Base-by-base conservation (phyloP, 2,329 filamentous ascomycete species). In the Clonostachys byssicola region DNA sequence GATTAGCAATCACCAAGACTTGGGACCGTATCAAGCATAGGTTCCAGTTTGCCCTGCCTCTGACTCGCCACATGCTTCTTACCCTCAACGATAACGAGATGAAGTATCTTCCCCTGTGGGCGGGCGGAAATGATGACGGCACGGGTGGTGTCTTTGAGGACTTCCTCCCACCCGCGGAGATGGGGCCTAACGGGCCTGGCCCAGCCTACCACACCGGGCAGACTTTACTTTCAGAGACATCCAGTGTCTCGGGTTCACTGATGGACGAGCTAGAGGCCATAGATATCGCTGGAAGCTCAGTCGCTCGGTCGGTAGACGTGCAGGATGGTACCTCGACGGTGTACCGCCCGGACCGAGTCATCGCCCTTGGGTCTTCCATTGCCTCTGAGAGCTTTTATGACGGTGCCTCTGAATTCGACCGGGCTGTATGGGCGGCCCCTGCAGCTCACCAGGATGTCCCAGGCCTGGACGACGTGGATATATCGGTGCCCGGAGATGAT, bases 91-190 rank as follows among this genome's bases (percentile, higher is more conserved):
- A 79, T 5, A 65, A 77, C 3, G 84, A 88, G 62, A 74, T 79
- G 52, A 77, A 77, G 48, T 87, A 75, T 52, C 68, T 88, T 4
- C 83, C 85, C 0, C 65, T 86, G 5, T 88, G 82, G 82, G 83
- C 81, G 1, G 83, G 78, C 5, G 84, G 69, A 2, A 60, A 66
- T 40, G 68, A 80, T 49, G 76, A 80, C 51, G 71, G 71, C 14
- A 75, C 72, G 5, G 74, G 75, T 18, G 73, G 73, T 6, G 73
- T 79, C 2, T 77, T 74, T 47, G 68, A 73, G 51, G 48, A 60
- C 1, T 51, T 53, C 4, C 62, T 75, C 12, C 73, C 73, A 0
- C 63, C 63, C 1, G 61, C 73, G 2, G 62, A 70, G 1, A 64
- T 73, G 56, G 74, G 73, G 0, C 71, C 74, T 2, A 66, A 56